Conservation (phyloP, 306 rosid genomes). For the Rosa persica region DNA sequence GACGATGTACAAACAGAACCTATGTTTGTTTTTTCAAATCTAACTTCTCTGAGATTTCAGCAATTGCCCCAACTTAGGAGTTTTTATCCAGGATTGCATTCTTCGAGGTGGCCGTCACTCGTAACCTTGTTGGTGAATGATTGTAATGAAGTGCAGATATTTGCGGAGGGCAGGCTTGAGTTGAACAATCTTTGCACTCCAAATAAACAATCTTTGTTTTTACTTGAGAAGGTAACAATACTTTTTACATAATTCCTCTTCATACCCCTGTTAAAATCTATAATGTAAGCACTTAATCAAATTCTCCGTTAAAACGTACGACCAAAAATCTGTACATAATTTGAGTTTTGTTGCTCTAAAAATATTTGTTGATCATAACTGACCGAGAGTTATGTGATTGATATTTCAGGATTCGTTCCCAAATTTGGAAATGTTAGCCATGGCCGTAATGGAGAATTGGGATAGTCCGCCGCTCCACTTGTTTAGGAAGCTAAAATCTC, state of each 20-base stretch:
- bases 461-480: background rate
- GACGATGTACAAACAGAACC: background rate
- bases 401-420: background rate
- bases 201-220: background rate
- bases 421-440: background rate
- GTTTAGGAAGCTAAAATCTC: fast-evolving
- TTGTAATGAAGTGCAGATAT: background rate
- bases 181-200: background rate
- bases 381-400: background rate
- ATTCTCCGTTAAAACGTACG: background rate
- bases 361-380: background rate
- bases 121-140: fast-evolving
- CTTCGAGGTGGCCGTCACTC: slow-evolving; percentile 23
- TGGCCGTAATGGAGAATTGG: background rate
- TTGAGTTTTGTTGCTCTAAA: background rate
- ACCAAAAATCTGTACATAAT: too few relatives aligned
- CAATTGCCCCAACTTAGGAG: background rate
- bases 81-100: slow-evolving; percentile 21
- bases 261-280: too few relatives aligned
- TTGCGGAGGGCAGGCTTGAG: background rate
- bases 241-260: background rate
- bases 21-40: slow-evolving; percentile 6
- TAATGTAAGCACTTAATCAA: background rate
- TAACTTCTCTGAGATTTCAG: slow-evolving; percentile 24
- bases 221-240: slow-evolving; percentile 4